Conservation (phyloP, 768 basidiomycete species). For the Psilocybe azurescens region DNA sequence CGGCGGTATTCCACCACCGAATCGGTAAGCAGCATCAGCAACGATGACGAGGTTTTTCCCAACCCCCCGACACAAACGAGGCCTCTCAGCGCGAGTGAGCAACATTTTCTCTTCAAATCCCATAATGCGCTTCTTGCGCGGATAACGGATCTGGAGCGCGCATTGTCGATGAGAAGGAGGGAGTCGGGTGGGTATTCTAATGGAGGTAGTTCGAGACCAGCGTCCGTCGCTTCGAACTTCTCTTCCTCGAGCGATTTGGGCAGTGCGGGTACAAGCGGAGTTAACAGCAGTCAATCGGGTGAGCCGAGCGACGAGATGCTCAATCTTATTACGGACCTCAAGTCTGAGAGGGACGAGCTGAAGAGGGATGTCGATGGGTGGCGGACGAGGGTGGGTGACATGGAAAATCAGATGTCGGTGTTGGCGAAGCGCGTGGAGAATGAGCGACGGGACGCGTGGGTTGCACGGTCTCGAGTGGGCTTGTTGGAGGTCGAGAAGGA, state of each 20-base stretch:
- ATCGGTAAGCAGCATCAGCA: slow-evolving; percentile 29
- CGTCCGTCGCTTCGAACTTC: slow-evolving; percentile 53
- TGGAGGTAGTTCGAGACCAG: slow-evolving; percentile 49
- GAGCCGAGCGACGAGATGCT: slow-evolving; percentile 83
- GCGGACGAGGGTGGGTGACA: slow-evolving; percentile 75
- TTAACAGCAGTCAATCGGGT: slow-evolving; percentile 17
- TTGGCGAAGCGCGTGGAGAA: slow-evolving; percentile 73
- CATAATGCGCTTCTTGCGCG: slow-evolving; percentile 83
- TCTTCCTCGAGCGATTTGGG: slow-evolving; percentile 33
- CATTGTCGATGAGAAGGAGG: slow-evolving; percentile 51
- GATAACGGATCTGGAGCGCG: slow-evolving; percentile 81
- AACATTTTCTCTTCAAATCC: slow-evolving; percentile 86
- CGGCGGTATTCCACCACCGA: slow-evolving; percentile 35
- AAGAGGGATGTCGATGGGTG: slow-evolving; percentile 89
- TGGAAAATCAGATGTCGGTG: slow-evolving; percentile 71
- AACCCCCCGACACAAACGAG: slow-evolving; percentile 42
- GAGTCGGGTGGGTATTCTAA: slow-evolving; percentile 38
- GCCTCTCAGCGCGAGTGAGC: slow-evolving; percentile 74
- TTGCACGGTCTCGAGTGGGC: slow-evolving; percentile 75
- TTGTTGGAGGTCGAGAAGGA: slow-evolving; percentile 71
- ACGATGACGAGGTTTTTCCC: slow-evolving; percentile 52
- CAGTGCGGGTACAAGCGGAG: slow-evolving; percentile 18
- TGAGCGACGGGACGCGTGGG: slow-evolving; percentile 85
- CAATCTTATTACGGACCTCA: slow-evolving; percentile 74
- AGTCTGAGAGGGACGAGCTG: slow-evolving; percentile 88